Percentiles rank a stretch among this genome's conserved stretches.
Evolutionary conservation across 257 asterid genomes (phyloP).

Genomic region (Anisodus tanguticus): DNA sequence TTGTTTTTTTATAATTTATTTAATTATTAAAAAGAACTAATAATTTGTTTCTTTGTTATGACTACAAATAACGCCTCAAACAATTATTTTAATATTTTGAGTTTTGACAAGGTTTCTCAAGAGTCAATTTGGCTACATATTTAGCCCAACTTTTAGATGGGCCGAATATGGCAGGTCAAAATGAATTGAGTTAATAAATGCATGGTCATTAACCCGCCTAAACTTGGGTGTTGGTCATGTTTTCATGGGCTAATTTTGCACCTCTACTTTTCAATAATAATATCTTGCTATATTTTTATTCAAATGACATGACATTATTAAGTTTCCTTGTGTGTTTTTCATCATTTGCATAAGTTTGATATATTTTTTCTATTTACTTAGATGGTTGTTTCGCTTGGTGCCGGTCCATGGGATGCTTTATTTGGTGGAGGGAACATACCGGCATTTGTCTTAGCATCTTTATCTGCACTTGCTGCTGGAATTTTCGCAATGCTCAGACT

Average conservation of each 20-base stretch:
- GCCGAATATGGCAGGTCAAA: too few species aligned
- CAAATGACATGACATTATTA: not conserved
- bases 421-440: constrained; percentile 98
- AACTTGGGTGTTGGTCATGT: not conserved
- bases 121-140: not conserved
- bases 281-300: not conserved
- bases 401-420: constrained; percentile 99
- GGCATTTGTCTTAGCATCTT: constrained; percentile 85
- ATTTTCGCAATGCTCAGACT: constrained; percentile 69
- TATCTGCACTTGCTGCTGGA: constrained; percentile 77
- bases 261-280: not conserved
- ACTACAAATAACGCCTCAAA: too few species aligned
- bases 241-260: not conserved
- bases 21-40: too few species aligned
- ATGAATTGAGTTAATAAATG: too few species aligned
- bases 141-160: too few species aligned
- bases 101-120: not conserved
- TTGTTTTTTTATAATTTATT: not conserved
- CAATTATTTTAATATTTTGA: too few species aligned
- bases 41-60: too few species aligned
- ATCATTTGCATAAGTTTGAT: constrained; percentile 13
- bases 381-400: constrained; percentile 98
- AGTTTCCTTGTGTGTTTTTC: not conserved
- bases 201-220: not conserved
- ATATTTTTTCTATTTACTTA: constrained; percentile 27